Evolutionary conservation across 140 eudicot genomes (phyloP).

Genomic region (Anethum foeniculum): DNA sequence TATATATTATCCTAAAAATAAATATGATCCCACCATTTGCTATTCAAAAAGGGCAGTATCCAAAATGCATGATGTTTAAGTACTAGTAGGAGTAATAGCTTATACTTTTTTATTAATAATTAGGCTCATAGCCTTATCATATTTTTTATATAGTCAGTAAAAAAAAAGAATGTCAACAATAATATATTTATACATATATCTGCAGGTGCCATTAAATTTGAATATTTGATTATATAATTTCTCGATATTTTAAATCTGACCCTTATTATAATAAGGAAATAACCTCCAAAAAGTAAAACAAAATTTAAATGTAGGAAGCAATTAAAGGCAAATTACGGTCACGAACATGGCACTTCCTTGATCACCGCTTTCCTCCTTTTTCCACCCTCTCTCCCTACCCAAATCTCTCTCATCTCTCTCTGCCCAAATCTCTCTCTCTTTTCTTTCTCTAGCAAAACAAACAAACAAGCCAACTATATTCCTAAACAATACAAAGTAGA

Average conservation of each 20-base stretch:
- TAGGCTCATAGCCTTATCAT: too few species aligned
- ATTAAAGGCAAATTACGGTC: background rate
- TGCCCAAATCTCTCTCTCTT: background rate
- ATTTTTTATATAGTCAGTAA: too few species aligned
- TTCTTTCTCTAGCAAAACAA: background rate
- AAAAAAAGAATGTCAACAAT: too few species aligned
- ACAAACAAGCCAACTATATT: background rate
- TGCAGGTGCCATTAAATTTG: background rate
- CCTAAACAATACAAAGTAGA: background rate
- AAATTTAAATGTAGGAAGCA: background rate
- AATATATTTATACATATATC: too few species aligned
- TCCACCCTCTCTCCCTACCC: slow-evolving; percentile 2
- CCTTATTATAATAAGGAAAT: background rate
- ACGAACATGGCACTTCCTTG: slow-evolving; percentile 49
- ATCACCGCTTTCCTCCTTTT: slow-evolving; percentile 27
- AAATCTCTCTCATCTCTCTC: slow-evolving; percentile 3
- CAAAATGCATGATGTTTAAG: too few species aligned
- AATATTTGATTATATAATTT: background rate
- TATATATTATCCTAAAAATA: too few species aligned
- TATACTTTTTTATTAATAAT: too few species aligned
- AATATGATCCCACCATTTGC: too few species aligned
- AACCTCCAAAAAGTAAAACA: background rate
- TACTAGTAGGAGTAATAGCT: too few species aligned
- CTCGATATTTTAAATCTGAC: background rate
- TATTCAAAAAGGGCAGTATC: too few species aligned